Percentiles rank a stretch among this genome's conserved stretches.
Evolutionary conservation across 2,329 filamentous ascomycete species (phyloP).

Genomic region (Metarhizium brunneum): DNA sequence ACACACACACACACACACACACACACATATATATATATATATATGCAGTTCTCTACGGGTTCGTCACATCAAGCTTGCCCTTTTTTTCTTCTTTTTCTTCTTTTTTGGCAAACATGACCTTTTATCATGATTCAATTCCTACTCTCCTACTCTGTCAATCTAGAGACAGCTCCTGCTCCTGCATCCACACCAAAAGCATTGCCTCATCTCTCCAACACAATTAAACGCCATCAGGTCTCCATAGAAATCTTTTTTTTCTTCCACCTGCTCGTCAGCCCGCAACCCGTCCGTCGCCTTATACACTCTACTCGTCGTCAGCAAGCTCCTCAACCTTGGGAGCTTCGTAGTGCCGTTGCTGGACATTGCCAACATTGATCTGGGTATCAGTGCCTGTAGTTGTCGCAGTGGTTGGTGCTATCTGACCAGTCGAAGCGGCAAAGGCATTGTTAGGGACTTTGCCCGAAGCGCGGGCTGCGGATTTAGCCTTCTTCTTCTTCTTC

Average conservation of each 20-base stretch:
- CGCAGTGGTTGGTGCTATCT: conserved; percentile 41
- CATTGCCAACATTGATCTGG: conserved; percentile 35
- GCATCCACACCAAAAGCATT: neutral
- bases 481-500: conserved; percentile 49
- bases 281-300: conserved; percentile 1
- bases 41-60: neutral
- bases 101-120: neutral
- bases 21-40: neutral
- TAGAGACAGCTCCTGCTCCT: neutral
- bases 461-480: conserved; percentile 23
- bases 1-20: too few species aligned
- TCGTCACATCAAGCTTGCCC: neutral
- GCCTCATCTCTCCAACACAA: neutral
- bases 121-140: neutral
- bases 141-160: neutral
- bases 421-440: conserved; percentile 44
- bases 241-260: neutral
- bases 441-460: conserved; percentile 25
- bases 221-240: neutral
- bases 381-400: conserved; percentile 49
- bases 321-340: conserved; percentile 46
- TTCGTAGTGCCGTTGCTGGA: conserved; percentile 34
- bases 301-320: conserved; percentile 35
- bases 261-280: neutral
- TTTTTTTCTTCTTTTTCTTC: neutral